Percentiles rank a stretch among this genome's conserved stretches.
Evolutionary conservation across 768 basidiomycete genomes (phyloP).

Genomic region (Phlebiopsis flavidoalba): DNA sequence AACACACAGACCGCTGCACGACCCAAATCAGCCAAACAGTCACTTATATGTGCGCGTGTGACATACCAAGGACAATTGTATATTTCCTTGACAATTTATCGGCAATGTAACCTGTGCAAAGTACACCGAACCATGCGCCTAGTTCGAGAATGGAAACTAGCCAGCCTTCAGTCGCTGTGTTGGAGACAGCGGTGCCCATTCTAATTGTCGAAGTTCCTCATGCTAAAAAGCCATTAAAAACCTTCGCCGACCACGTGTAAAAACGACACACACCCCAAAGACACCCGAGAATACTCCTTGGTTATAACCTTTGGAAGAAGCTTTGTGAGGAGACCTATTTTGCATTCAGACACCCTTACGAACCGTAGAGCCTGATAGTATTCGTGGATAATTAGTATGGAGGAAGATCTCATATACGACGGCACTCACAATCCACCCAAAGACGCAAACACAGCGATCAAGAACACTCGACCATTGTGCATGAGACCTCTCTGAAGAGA

Average conservation of each 20-base stretch:
- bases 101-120: constrained; percentile 66
- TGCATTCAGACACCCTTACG: background rate
- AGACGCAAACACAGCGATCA: constrained; percentile 72
- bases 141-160: constrained; percentile 71
- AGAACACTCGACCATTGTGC: constrained; percentile 59
- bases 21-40: background rate
- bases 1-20: constrained; percentile 20
- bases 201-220: constrained; percentile 46
- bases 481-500: constrained; percentile 50
- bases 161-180: constrained; percentile 60
- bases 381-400: background rate
- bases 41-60: background rate
- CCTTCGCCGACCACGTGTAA: background rate
- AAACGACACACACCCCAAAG: constrained; percentile 40
- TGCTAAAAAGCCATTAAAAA: constrained; percentile 24
- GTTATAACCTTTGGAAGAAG: constrained; percentile 15
- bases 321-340: too few relatives aligned
- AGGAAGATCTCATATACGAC: background rate
- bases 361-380: constrained; percentile 55
- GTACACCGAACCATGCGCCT: constrained; percentile 73
- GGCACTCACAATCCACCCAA: constrained; percentile 65
- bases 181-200: constrained; percentile 50
- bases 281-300: constrained; percentile 78
- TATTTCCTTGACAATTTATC: constrained; percentile 74
- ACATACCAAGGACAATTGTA: constrained; percentile 54